phyloP scores from a whole-genome alignment of 2,329 filamentous ascomycete genomes.

The Ceratocystis cacaofunesta region DNA sequence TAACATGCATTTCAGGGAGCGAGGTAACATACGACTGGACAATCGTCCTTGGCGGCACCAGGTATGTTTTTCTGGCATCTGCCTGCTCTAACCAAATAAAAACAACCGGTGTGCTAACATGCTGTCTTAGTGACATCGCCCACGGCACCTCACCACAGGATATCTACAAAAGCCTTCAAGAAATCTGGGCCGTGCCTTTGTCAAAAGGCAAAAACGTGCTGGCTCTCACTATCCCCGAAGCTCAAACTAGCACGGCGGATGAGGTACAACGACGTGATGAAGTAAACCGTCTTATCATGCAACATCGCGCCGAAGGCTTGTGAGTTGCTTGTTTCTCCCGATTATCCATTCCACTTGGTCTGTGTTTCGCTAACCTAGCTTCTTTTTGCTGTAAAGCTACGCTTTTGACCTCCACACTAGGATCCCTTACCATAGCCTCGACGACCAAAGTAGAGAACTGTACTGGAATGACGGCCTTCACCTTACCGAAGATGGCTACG shows the following conservation, averaged over 20 bases:
- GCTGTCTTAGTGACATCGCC: conserved; percentile 34
- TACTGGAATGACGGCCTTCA: conserved; percentile 51
- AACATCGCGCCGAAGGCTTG: conserved; percentile 36
- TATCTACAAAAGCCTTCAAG: conserved; percentile 36
- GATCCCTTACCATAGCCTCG: conserved; percentile 39
- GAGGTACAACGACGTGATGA: conserved; percentile 27
- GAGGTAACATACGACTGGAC: conserved; percentile 39
- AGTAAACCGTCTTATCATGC: conserved; percentile 40
- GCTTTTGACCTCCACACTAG: conserved; percentile 40
- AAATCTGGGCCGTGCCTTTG: conserved; percentile 37
- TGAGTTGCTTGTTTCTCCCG: conserved; percentile 22
- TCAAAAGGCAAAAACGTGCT: conserved; percentile 39
- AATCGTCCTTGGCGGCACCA: conserved; percentile 49
- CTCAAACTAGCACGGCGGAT: conserved; percentile 22
- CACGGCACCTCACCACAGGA: conserved; percentile 25
- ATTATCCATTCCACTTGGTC: background rate
- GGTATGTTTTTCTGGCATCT: conserved; percentile 26
- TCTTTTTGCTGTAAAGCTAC: conserved; percentile 27
- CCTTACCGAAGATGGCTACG: conserved; percentile 43
- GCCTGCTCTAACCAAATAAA: background rate
- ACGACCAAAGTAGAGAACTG: conserved; percentile 29
- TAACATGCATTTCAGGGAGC: conserved; percentile 17
- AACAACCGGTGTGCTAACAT: background rate
- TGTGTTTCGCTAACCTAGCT: background rate
- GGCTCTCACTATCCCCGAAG: conserved; percentile 48